phyloP scores from a whole-genome alignment of 768 basidiomycete genomes.

The Nidularia sp. region DNA sequence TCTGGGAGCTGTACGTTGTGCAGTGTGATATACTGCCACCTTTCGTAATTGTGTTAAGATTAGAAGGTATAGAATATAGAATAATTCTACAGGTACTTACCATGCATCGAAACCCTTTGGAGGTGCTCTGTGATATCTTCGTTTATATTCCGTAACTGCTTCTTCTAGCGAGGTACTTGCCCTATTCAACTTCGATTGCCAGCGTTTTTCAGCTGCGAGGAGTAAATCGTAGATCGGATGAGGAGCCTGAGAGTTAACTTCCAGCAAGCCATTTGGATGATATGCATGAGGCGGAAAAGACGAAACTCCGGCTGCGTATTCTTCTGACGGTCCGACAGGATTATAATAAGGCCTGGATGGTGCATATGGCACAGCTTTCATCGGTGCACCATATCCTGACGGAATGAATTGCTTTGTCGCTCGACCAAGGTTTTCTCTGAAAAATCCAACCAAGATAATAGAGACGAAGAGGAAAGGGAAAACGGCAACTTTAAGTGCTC shows the following conservation, averaged over 20 bases:
- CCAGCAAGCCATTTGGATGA: slow-evolving; percentile 34
- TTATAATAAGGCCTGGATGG: too few relatives aligned
- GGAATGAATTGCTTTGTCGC: background rate
- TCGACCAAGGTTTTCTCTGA: background rate
- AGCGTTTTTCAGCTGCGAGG: slow-evolving; percentile 62
- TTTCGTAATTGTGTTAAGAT: slow-evolving; percentile 5
- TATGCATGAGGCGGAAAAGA: slow-evolving; percentile 18
- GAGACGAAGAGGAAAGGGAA: background rate
- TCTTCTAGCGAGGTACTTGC: slow-evolving; percentile 75
- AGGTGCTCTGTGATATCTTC: slow-evolving; percentile 70
- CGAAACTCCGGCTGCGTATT: background rate
- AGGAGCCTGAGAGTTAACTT: slow-evolving; percentile 30
- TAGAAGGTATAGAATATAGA: background rate
- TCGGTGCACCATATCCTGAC: background rate
- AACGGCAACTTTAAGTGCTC: background rate
- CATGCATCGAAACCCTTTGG: slow-evolving; percentile 87
- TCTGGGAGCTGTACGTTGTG: slow-evolving; percentile 78
- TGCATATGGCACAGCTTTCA: too few relatives aligned
- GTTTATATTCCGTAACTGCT: slow-evolving; percentile 74
- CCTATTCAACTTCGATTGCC: slow-evolving; percentile 48
- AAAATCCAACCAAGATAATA: background rate
- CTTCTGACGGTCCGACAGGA: background rate
- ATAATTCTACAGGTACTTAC: slow-evolving; percentile 36
- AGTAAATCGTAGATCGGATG: slow-evolving; percentile 83
- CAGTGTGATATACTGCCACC: slow-evolving; percentile 55